Base-by-base conservation (phyloP, 441 rosid species). In the Pelargonium citronellum region DNA sequence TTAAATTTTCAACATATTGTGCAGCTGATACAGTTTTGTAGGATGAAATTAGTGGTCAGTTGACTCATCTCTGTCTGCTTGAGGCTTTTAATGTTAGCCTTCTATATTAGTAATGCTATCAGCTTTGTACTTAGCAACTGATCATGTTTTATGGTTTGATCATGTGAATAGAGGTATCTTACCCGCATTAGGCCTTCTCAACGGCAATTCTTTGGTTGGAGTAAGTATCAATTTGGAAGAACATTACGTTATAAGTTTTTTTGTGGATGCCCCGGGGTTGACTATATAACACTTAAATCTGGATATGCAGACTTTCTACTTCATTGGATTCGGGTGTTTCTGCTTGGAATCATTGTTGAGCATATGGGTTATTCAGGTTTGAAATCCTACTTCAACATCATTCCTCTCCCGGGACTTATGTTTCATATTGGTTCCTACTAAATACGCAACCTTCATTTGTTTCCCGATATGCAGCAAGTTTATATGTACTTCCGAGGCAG, bases 401-500 rank as follows among this genome's bases (percentile, higher is more conserved):
- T 11, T 58, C 27, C 43, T 57, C 67, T 10, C 27, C 12, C 24
- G 44, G 46, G 12, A 7, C 5, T 58, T 58, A 24, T 58, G n/a
- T 64, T 16, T 34, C 43, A 17, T 64, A 22, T 53, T 37, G 67
- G 55, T 9, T 61, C 61, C 17, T 20, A 71, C 49, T 57, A 67
- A n/a, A 8, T 34, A 1, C 6, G 41, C 41, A 37, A 37, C 41
- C 8, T 22, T 37, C 73, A 73, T 46, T 10, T 60, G 43, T 10
- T 17, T 70, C 49, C 20, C 17, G 74, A 51, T 72, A 46, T 83
- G 79, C 97, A 92, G 98, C 95, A 95, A 92, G 90, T 92, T 68
- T 95, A 95, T 84, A 92, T 90, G 88, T 95, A 95, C 74, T 95
- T 95, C 87, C 84, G 98, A 74, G 98, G 98, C 69, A 89, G 96